A percentile compares a stretch with the other conserved stretches of the same genome.
Conservation (phyloP, 805 yeast genomes). For the Ascoidea tarda region DNA sequence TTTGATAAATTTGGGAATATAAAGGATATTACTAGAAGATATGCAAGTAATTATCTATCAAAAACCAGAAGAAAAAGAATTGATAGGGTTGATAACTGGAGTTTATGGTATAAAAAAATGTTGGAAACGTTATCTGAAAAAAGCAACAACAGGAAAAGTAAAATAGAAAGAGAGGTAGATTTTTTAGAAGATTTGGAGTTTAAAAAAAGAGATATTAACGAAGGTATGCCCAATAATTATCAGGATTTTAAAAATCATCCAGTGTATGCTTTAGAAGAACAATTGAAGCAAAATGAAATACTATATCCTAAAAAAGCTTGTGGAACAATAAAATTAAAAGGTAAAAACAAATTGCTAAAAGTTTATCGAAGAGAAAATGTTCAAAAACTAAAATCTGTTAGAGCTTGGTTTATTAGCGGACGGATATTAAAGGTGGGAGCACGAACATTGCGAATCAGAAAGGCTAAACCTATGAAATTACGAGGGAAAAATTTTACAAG, state of each 20-base stretch:
- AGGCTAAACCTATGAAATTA: constrained; percentile 9
- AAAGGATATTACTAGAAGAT: constrained; percentile 77
- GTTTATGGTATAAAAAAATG: constrained; percentile 45
- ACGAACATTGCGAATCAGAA: constrained; percentile 38
- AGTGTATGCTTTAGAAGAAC: constrained; percentile 63
- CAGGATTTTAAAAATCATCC: constrained; percentile 86
- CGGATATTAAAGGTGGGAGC: constrained; percentile 59
- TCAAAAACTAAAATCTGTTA: constrained; percentile 49
- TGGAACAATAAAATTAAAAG: constrained; percentile 50
- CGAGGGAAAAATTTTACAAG: constrained; percentile 11
- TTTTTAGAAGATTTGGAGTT: constrained; percentile 49
- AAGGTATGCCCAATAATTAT: constrained; percentile 78
- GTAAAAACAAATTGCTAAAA: constrained; percentile 30
- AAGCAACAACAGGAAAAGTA: constrained; percentile 10
- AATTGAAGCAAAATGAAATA: constrained; percentile 59
- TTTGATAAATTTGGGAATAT: constrained; percentile 52
- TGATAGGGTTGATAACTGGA: constrained; percentile 40
- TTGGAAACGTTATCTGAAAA: constrained; percentile 17
- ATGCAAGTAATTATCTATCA: constrained; percentile 56
- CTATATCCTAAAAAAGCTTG: constrained; percentile 54
- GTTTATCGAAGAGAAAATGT: constrained; percentile 63
- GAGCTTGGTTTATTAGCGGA: constrained; percentile 80
- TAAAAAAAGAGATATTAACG: constrained; percentile 44
- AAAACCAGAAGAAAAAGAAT: constrained; percentile 65
- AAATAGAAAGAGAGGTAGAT: constrained; percentile 23